Evolutionary conservation across 805 yeast genomes (phyloP).

Genomic region (Myxozyma monticola): DNA sequence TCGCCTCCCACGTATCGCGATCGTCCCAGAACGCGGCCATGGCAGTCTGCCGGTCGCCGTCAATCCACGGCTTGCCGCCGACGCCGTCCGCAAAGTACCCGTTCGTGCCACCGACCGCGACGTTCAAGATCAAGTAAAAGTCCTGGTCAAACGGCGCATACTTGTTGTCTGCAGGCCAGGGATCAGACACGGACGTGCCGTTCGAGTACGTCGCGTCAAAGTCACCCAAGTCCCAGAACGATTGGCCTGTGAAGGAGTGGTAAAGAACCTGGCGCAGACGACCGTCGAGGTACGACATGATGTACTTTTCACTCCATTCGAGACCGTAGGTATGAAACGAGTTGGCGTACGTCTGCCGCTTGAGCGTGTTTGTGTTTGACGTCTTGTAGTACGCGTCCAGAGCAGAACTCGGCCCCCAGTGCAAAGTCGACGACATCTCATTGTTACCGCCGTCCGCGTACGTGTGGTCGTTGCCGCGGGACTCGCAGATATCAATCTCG

Average conservation of each 20-base stretch:
- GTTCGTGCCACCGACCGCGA: constrained; percentile 28
- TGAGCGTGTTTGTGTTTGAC: background rate
- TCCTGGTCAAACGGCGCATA: constrained; percentile 28
- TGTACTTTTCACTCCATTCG: constrained; percentile 26
- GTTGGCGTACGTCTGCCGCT: constrained; percentile 15
- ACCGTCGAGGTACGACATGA: constrained; percentile 25
- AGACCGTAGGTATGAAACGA: constrained; percentile 23
- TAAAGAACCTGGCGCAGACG: constrained; percentile 26
- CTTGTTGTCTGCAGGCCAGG: constrained; percentile 18
- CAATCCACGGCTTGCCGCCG: constrained; percentile 26
- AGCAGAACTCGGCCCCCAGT: constrained; percentile 23
- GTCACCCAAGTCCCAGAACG: constrained; percentile 20
- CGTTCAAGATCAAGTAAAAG: constrained; percentile 24
- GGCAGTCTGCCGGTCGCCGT: constrained; percentile 20
- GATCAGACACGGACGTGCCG: constrained; percentile 17
- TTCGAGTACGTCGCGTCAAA: constrained; percentile 18
- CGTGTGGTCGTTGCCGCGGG: constrained; percentile 25
- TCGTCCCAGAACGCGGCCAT: constrained; percentile 21
- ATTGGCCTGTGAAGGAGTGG: constrained; percentile 7
- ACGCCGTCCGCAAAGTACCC: constrained; percentile 22
- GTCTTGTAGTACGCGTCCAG: constrained; percentile 16
- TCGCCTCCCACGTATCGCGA: constrained; percentile 7
- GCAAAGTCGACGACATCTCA: constrained; percentile 22
- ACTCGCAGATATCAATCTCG: constrained; percentile 26
- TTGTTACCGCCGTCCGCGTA: constrained; percentile 21